phyloP scores from a whole-genome alignment of 352 stramenopile genomes.

The Phytophthora kernoviae region DNA sequence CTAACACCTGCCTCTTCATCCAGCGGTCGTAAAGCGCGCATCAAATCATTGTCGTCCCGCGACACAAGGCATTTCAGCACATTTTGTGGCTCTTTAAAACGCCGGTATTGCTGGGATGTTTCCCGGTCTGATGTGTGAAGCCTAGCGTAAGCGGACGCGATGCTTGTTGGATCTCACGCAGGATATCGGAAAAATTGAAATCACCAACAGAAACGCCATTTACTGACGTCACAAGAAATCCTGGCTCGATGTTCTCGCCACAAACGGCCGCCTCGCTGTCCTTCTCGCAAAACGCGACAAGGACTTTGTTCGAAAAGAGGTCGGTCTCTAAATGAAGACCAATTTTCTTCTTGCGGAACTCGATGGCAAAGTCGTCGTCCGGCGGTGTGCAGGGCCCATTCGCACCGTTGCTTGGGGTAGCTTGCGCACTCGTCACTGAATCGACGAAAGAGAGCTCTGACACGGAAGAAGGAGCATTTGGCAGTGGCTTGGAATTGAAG shows the following conservation, averaged over 20 bases:
- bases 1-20: constrained; percentile 50
- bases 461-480: constrained; percentile 1
- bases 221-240: constrained; percentile 67
- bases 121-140: constrained; percentile 48
- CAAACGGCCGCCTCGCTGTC: constrained; percentile 57
- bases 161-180: constrained; percentile 54
- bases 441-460: constrained; percentile 22
- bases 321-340: constrained; percentile 76
- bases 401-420: neutral
- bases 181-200: constrained; percentile 51
- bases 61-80: constrained; percentile 55
- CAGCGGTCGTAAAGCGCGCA: constrained; percentile 50
- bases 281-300: constrained; percentile 69
- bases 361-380: constrained; percentile 57
- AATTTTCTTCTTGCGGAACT: constrained; percentile 67
- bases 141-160: constrained; percentile 58
- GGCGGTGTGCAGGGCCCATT: constrained; percentile 13
- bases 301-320: constrained; percentile 57
- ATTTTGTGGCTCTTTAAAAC: constrained; percentile 58
- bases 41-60: constrained; percentile 49
- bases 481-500: constrained; percentile 10
- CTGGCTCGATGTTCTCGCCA: constrained; percentile 45
- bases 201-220: constrained; percentile 54
- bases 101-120: constrained; percentile 34
- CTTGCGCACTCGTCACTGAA: constrained; percentile 10